Conservation (phyloP, 2,329 filamentous ascomycete genomes). For the Fusarium cicatricum region DNA sequence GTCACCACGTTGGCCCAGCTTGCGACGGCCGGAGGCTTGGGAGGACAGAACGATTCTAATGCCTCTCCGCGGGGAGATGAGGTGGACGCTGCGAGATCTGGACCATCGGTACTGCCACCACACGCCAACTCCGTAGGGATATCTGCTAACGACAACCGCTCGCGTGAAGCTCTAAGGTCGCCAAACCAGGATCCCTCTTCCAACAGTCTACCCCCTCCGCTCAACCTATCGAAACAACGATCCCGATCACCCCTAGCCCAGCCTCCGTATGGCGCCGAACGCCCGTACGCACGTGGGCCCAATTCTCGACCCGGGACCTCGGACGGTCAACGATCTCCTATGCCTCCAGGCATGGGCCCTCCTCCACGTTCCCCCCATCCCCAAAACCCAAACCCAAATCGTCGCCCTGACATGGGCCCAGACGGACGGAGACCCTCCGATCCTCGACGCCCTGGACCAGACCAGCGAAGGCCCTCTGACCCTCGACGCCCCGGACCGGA, state of each 20-base stretch:
- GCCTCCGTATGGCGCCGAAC: slow-evolving; percentile 44
- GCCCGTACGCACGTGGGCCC: slow-evolving; percentile 45
- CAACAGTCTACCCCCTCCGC: slow-evolving; percentile 52
- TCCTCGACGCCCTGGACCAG: slow-evolving; percentile 26
- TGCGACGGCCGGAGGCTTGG: slow-evolving; percentile 70
- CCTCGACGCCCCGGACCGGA: slow-evolving; percentile 33
- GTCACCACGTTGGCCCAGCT: slow-evolving; percentile 82
- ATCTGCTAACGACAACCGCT: slow-evolving; percentile 62
- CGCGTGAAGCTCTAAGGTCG: slow-evolving; percentile 61
- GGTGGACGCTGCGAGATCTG: slow-evolving; percentile 47
- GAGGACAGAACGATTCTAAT: slow-evolving; percentile 50
- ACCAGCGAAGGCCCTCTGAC: slow-evolving; percentile 33
- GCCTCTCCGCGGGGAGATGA: slow-evolving; percentile 42
- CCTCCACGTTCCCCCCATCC: slow-evolving; percentile 42
- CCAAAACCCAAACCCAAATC: slow-evolving; percentile 41
- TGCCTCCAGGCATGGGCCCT: slow-evolving; percentile 41
- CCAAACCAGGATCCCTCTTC: slow-evolving; percentile 47
- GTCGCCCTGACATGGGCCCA: slow-evolving; percentile 39
- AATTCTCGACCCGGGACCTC: slow-evolving; percentile 45
- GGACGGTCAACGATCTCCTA: slow-evolving; percentile 44
- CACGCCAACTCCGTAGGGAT: slow-evolving; percentile 59
- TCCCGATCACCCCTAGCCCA: slow-evolving; percentile 57
- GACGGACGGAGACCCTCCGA: slow-evolving; percentile 28
- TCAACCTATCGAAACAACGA: slow-evolving; percentile 51
- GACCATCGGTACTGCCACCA: slow-evolving; percentile 60